Evolutionary conservation across 768 basidiomycete species (phyloP).

Genomic region (Pleurotus tuber-regium): DNA sequence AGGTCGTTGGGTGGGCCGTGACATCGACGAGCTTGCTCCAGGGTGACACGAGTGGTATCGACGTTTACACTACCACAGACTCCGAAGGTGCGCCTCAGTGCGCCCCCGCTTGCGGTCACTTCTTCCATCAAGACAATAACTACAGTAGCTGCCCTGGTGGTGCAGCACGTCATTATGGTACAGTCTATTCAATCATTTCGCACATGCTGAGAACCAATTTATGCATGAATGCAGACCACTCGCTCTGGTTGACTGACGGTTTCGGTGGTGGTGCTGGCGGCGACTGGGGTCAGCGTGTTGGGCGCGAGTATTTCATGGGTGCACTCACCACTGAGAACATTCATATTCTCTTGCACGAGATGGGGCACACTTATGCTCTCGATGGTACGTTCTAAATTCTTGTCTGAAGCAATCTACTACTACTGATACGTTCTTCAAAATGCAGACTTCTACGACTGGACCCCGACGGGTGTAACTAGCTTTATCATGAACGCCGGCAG

Average conservation of each 20-base stretch:
- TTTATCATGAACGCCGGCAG: background rate
- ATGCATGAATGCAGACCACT: background rate
- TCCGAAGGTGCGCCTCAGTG: background rate
- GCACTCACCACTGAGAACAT: background rate
- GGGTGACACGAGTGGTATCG: background rate
- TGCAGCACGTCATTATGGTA: background rate
- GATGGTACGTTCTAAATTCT: background rate
- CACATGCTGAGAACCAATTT: too few relatives aligned
- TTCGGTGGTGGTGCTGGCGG: background rate
- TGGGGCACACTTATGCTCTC: background rate
- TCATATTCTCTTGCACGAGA: background rate
- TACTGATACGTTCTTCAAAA: too few relatives aligned
- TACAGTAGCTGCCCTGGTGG: background rate
- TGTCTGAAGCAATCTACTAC: too few relatives aligned
- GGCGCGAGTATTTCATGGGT: background rate
- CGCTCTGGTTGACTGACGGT: background rate
- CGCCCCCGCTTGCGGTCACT: background rate
- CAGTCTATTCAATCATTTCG: background rate
- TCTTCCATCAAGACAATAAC: background rate
- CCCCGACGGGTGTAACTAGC: background rate
- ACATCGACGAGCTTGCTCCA: background rate
- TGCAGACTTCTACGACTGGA: background rate
- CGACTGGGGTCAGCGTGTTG: background rate
- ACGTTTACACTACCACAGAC: background rate
- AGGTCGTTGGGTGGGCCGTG: background rate